Evolutionary conservation across 495 filamentous ascomycete species (phyloP).

Genomic region (Podospora anserina): DNA sequence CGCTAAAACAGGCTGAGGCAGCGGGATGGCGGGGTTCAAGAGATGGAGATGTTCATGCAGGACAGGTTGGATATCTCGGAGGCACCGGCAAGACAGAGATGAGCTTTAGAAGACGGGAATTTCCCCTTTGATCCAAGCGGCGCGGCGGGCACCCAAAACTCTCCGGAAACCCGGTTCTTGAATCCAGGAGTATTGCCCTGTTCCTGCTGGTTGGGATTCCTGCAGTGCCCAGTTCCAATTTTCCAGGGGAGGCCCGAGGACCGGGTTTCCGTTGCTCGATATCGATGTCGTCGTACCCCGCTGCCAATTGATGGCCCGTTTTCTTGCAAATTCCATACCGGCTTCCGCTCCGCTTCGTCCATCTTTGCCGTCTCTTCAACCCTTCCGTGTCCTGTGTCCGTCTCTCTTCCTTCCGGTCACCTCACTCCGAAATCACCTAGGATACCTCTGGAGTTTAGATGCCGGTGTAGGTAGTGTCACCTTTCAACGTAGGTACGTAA

Average conservation of each 20-base stretch:
- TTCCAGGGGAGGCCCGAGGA: not conserved
- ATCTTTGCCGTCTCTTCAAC: not conserved
- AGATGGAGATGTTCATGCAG: not conserved
- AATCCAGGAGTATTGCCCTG: not conserved
- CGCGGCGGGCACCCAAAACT: not conserved
- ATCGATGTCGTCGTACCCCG: not conserved
- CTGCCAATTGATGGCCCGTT: not conserved
- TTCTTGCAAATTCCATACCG: not conserved
- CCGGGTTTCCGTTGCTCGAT: not conserved
- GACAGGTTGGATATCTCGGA: not conserved
- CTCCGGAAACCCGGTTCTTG: not conserved
- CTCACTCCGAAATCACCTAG: not conserved
- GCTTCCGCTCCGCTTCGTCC: not conserved
- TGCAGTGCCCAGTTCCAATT: not conserved
- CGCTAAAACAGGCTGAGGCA: slow-evolving; percentile 4
- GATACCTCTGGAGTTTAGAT: not conserved
- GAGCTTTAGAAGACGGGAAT: not conserved
- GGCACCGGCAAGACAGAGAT: slow-evolving; percentile 1
- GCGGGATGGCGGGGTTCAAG: slow-evolving; percentile 1
- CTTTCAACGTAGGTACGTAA: not conserved
- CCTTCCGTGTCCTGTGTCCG: slow-evolving; percentile 6
- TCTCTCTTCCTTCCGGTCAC: not conserved
- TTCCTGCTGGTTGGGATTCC: not conserved
- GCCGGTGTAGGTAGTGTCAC: not conserved
- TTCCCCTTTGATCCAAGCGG: not conserved